Evolutionary conservation across 768 basidiomycete species (phyloP), one percentile per base, ranked within the genome.

Genomic region (Suillus spraguei): DNA sequence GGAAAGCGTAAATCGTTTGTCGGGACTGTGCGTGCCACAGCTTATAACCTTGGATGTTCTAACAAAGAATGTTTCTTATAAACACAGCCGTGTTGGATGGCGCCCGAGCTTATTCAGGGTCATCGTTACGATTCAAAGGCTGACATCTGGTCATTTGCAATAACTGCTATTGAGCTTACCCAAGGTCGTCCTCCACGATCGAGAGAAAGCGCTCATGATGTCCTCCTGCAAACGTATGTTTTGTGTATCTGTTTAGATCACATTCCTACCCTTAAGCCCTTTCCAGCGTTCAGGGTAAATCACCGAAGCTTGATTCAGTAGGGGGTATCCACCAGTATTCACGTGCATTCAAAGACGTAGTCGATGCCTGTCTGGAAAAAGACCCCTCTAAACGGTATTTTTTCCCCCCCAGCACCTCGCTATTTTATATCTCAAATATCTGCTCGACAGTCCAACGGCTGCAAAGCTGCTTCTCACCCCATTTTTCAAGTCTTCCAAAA

Each of bases 111-210:
- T 28, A 92, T 98, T 54, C 84, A 90, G 67, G 91, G 94, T 58
- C 85, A 84, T 67, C 85, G 86, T 61, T 97, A 96, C 73, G 94
- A 96, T 71, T 83, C 87, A 14, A 85, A 88, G 66, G 94, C 94
- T 22, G 96, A 98, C 71, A 95, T 98, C 63, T 98, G 95, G 95
- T 95, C 92, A 63, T 92, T 97, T 73, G 96, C 94, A 14, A 95
- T 98, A 63, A 97, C 95, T n/a, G 91, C 95, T 17, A 78, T 97
- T 53, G 96, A 97, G 73, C 81, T 98, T 38, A 83, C 92, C 0
- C 89, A 93, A 70, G 96, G 96, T 0, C 86, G 89, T 6, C 92
- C 95, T 2, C 96, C 96, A n/a, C 80, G 87, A 63, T 91, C 90
- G 17, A 83, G 89, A 65, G 89, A 92, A 69, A 81, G 88, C 9